phyloP scores from a whole-genome alignment of 768 basidiomycete species.

The Boletus coccyginus region DNA sequence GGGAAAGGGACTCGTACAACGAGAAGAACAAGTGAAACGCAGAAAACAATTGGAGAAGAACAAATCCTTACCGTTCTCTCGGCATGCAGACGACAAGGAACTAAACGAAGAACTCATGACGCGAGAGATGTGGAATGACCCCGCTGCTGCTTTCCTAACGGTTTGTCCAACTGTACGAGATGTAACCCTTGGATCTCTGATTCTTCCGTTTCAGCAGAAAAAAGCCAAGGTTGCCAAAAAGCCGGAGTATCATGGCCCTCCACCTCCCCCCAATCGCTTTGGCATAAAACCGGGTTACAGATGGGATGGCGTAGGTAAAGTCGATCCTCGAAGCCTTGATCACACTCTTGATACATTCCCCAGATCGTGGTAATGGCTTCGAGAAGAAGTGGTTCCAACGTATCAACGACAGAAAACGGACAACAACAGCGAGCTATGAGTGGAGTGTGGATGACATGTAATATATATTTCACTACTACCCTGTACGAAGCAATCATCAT shows the following conservation, averaged over 20 bases:
- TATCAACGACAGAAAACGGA: constrained; percentile 71
- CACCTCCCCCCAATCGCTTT: constrained; percentile 92
- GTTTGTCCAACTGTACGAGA: constrained; percentile 42
- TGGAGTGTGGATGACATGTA: constrained; percentile 97
- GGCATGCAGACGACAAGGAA: constrained; percentile 78
- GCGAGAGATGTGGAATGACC: constrained; percentile 92
- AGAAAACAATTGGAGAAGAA: constrained; percentile 67
- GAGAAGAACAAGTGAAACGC: constrained; percentile 71
- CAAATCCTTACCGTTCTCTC: constrained; percentile 62
- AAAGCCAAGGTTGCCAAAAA: constrained; percentile 73
- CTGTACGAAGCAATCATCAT: neutral
- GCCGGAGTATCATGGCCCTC: constrained; percentile 85
- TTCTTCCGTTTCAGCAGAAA: constrained; percentile 49
- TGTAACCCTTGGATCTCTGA: constrained; percentile 1
- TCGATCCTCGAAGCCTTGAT: neutral
- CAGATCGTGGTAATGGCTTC: constrained; percentile 91
- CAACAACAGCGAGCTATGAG: constrained; percentile 67
- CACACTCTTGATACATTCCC: neutral
- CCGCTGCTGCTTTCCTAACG: constrained; percentile 91
- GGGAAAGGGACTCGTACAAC: constrained; percentile 94
- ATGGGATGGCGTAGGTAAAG: constrained; percentile 96
- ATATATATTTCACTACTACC: constrained; percentile 3
- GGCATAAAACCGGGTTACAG: constrained; percentile 93
- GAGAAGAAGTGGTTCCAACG: constrained; percentile 91
- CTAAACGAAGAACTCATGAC: constrained; percentile 84